Evolutionary conservation across 495 filamentous ascomycete species (phyloP), one percentile per base, ranked within the genome.

Genomic region (Aspergillus biplanus): DNA sequence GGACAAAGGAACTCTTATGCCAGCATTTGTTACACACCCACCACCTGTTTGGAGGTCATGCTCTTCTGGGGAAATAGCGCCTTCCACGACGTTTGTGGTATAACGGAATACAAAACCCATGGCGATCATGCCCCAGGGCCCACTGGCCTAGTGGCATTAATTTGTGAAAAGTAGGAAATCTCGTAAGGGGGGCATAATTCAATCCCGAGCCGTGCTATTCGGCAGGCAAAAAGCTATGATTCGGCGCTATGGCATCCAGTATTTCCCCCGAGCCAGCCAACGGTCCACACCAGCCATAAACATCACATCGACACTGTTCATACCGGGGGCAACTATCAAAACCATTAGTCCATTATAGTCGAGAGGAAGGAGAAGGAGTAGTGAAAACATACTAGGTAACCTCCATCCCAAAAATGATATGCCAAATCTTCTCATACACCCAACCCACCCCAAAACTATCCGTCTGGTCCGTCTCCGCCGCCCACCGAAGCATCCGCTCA

Each of bases 381-480:
- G n/a, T 54, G 12, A 4, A 27, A 56, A 75, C 75, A 62, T 58
- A 80, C 77, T 80, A 67, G 3, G 77, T 64, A 8, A 59, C 66
- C 12, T 77, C 72, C 75, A 73, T 75, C 12, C 76, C 73, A 65
- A 78, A 80, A 11, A 80, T 60, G 32, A 78, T 67, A 62, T 80
- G 76, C 78, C 76, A 80, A 31, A 80, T 56, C 53, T 72, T 77
- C 56, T 80, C 76, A 61, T 78, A 66, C n/a, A 78, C 72, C 75
- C 75, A 80, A 3, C 78, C 76, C 1, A 80, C 71, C 0, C 76
- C 76, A 50, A 72, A 79, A 52, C 67, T 69, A 64, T 80, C 69
- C 27, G 73, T 75, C 33, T 72, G 48, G 6, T 73, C 65, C 6
- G 73, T 73, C 42, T 68, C 64, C 16, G 66, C 65, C 18, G 67